A percentile compares a stretch with the other conserved stretches of the same genome.
Conservation (phyloP, 1,139 yeast genomes). For the Suhomyces bokatorum region DNA sequence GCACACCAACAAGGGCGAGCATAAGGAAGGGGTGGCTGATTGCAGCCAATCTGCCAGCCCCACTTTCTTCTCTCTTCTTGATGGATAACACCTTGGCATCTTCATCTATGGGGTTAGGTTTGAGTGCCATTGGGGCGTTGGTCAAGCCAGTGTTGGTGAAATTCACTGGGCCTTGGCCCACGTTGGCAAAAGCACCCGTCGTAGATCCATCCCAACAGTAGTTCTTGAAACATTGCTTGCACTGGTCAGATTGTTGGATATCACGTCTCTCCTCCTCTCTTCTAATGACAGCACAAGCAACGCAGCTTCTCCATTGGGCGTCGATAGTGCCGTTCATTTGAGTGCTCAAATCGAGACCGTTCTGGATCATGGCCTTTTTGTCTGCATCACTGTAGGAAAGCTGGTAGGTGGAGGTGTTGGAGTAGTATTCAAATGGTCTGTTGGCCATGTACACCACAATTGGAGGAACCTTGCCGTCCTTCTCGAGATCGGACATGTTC, state of each 20-base stretch:
- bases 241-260: constrained; percentile 63
- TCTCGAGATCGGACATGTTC: constrained; percentile 52
- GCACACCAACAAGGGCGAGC: neutral
- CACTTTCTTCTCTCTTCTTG: constrained; percentile 4
- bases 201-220: constrained; percentile 81
- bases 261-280: constrained; percentile 77
- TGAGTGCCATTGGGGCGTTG: constrained; percentile 20
- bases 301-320: constrained; percentile 72
- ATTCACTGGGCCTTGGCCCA: constrained; percentile 21
- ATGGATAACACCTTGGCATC: neutral
- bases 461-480: constrained; percentile 54
- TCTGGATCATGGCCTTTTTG: constrained; percentile 61
- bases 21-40: neutral
- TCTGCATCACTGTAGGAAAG: constrained; percentile 61
- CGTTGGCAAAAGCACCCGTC: constrained; percentile 11
- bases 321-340: constrained; percentile 74
- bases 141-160: constrained; percentile 33
- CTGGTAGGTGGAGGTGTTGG: constrained; percentile 74
- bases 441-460: constrained; percentile 80
- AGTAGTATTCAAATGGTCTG: constrained; percentile 61
- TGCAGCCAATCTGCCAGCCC: constrained; percentile 1
- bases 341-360: constrained; percentile 80
- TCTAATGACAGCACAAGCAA: constrained; percentile 86
- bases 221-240: constrained; percentile 65
- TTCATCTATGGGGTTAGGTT: constrained; percentile 1